Base-by-base conservation (phyloP, 2,329 filamentous ascomycete species). In the Aspergillus tanneri region DNA sequence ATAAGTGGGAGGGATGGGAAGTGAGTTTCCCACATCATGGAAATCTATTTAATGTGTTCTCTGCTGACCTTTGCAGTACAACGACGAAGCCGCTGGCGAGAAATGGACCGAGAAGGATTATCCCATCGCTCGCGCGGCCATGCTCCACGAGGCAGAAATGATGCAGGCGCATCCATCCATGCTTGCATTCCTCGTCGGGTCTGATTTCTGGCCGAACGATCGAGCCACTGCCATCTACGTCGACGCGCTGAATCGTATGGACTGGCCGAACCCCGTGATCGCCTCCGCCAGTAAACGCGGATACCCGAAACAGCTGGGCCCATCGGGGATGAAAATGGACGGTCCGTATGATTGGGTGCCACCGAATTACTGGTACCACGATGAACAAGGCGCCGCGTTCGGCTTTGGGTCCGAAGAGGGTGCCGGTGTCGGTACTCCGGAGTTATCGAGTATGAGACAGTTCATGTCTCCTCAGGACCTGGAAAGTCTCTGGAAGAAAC, bases 281-380 rank as follows among this genome's bases (percentile, higher is more conserved):
- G 72, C 79, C 1, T 82, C 81, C 0, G 83, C 82, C 0, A 74
- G 75, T 2, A 78, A 79, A 56, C 71, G 76, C 8, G 80, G 81
- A 2, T 81, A 71, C 45, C 77, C 82, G 0, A 53, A 72, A 7
- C 60, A 70, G 1, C 69, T 85, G 0, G 80, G 78, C 0, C 77
- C 78, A 0, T 77, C 78, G 0, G 82, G 82, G 0, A 78, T 86
- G 77, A 85, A 84, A 58, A 86, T 86, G 82, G 75, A 79, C 0
- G 83, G 83, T 0, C 83, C 83, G 0, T 86, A 86, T 54, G 83
- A 85, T 57, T 86, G 81, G 81, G 80, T 83, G 0, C 79, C 83
- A 0, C 82, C 82, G 0, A 82, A 79, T 53, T 85, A 85, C 64
- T 86, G 81, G 82, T 84, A 78, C 52, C 75, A 77, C 37, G 63